Evolutionary conservation across 2,329 filamentous ascomycete species (phyloP).

Genomic region (Penicillium frequentans): DNA sequence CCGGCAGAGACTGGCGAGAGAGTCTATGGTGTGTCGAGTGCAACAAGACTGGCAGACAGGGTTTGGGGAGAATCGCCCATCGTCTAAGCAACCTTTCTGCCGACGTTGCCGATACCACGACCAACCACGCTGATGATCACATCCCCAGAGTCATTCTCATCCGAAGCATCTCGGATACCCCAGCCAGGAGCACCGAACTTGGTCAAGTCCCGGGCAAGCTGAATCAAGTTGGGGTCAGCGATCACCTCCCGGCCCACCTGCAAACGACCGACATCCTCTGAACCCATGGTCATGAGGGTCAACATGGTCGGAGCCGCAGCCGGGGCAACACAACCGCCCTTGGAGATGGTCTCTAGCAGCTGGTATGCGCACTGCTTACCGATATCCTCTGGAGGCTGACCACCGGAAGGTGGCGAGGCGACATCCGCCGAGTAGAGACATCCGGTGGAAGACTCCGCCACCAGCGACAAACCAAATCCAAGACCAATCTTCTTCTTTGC

Average conservation of each 20-base stretch:
- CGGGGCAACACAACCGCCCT: conserved; percentile 77
- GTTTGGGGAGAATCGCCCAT: background rate
- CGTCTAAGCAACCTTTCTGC: conserved; percentile 74
- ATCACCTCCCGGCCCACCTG: conserved; percentile 79
- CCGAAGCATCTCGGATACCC: conserved; percentile 77
- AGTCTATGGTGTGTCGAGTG: background rate
- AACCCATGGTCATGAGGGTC: conserved; percentile 95
- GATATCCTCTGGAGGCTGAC: conserved; percentile 84
- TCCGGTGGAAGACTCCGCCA: conserved; percentile 88
- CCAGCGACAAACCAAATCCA: conserved; percentile 85
- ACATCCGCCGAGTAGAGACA: conserved; percentile 88
- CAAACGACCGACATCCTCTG: conserved; percentile 88
- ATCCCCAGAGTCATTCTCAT: conserved; percentile 64
- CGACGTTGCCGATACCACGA: conserved; percentile 89
- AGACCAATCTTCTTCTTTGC: conserved; percentile 69
- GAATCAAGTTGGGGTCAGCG: conserved; percentile 75
- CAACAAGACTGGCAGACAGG: background rate
- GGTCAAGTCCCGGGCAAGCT: conserved; percentile 78
- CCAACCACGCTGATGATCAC: conserved; percentile 90
- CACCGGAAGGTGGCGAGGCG: conserved; percentile 70
- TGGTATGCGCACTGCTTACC: conserved; percentile 87
- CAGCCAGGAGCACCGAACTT: conserved; percentile 89
- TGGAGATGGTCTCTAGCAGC: conserved; percentile 76
- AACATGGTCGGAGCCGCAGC: conserved; percentile 73
- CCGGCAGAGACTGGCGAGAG: background rate